Conservation (phyloP, 2,329 filamentous ascomycete genomes). For the Alternaria metachromatica region DNA sequence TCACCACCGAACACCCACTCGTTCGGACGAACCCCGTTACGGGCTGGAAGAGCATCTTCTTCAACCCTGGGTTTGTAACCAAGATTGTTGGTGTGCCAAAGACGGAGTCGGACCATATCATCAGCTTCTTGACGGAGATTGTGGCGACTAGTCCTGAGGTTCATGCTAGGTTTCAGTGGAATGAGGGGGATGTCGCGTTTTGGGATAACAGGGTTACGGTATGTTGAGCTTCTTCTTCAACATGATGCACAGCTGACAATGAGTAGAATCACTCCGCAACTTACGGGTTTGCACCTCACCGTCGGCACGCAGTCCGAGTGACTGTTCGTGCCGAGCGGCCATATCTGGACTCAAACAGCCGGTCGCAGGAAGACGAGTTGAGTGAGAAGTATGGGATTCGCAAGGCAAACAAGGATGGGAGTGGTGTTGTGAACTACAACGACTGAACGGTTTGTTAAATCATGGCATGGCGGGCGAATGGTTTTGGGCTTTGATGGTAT, state of each 20-base stretch:
- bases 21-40: slow-evolving; percentile 67
- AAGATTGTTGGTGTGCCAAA: slow-evolving; percentile 66
- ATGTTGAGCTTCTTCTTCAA: neutral
- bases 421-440: slow-evolving; percentile 64
- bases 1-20: slow-evolving; percentile 63
- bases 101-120: slow-evolving; percentile 61
- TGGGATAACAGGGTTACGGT: slow-evolving; percentile 70
- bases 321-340: slow-evolving; percentile 57
- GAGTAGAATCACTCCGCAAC: slow-evolving; percentile 60
- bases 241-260: slow-evolving; percentile 5
- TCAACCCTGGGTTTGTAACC: slow-evolving; percentile 65
- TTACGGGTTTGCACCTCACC: slow-evolving; percentile 64
- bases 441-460: slow-evolving; percentile 44
- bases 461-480: rapidly evolving
- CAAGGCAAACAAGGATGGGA: slow-evolving; percentile 63
- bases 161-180: slow-evolving; percentile 71
- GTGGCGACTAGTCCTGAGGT: slow-evolving; percentile 69
- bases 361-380: slow-evolving; percentile 62
- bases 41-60: slow-evolving; percentile 67
- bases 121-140: slow-evolving; percentile 61
- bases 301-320: slow-evolving; percentile 62
- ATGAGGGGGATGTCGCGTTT: slow-evolving; percentile 68
- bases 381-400: slow-evolving; percentile 57
- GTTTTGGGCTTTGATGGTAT: neutral
- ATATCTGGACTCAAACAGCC: slow-evolving; percentile 53